These are phyloP conservation scores for Ophiosphaerella narmari DNA, from an alignment of 2,329 filamentous ascomycete species.

Conservation along the genomic window DNA sequence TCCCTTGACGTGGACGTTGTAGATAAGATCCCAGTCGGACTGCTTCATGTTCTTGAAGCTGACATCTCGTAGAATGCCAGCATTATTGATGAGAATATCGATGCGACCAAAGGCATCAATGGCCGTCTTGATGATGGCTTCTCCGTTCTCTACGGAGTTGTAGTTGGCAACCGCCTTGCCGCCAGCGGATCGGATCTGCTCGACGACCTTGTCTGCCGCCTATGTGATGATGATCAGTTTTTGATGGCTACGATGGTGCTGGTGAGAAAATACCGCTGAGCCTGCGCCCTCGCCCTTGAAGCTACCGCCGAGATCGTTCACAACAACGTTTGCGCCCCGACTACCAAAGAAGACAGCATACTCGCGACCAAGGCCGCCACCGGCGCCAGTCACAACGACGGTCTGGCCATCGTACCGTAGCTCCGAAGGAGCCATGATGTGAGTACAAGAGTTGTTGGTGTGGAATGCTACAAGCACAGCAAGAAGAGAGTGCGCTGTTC, in stretches of 20 bases:
- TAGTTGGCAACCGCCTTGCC: constrained; percentile 98
- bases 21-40: constrained; percentile 93
- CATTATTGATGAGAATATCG: constrained; percentile 97
- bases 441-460: constrained; percentile 7
- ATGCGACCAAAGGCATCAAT: constrained; percentile 82
- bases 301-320: constrained; percentile 92
- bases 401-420: constrained; percentile 87
- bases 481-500: not conserved
- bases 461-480: constrained; percentile 4
- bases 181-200: constrained; percentile 83
- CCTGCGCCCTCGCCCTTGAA: constrained; percentile 92
- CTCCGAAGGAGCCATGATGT: constrained; percentile 48
- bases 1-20: constrained; percentile 88
- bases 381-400: constrained; percentile 85
- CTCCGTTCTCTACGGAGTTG: constrained; percentile 90
- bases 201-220: constrained; percentile 81
- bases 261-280: constrained; percentile 68
- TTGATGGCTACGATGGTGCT: not conserved
- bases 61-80: constrained; percentile 90
- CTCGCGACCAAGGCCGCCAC: constrained; percentile 78
- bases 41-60: constrained; percentile 99
- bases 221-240: constrained; percentile 43
- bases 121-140: constrained; percentile 89
- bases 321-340: constrained; percentile 89
- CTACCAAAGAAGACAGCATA: constrained; percentile 90